phyloP scores from a whole-genome alignment of 202 grass and related monocot genomes.

The Brachypodium distachyon region DNA sequence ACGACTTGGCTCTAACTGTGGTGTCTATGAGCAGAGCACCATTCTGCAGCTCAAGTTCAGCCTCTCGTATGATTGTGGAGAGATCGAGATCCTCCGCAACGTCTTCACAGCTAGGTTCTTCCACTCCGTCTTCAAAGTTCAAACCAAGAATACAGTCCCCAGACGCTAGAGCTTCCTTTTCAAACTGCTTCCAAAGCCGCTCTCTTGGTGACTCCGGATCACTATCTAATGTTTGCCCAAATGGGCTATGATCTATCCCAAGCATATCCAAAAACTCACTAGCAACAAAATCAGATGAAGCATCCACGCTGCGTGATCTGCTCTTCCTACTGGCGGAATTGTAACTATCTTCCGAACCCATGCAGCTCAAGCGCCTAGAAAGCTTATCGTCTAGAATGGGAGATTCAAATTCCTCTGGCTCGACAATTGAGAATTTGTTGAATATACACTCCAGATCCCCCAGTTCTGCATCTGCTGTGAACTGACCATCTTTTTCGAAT shows the following conservation, averaged over 20 bases:
- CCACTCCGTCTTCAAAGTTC: conserved; percentile 34
- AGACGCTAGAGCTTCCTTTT: conserved; percentile 72
- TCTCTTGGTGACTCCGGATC: conserved; percentile 82
- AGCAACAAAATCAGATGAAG: conserved; percentile 59
- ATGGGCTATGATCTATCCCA: conserved; percentile 64
- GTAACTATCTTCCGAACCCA: conserved; percentile 23
- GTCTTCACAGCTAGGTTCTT: conserved; percentile 37
- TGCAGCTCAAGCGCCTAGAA: conserved; percentile 39
- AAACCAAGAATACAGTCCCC: conserved; percentile 60
- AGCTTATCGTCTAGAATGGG: conserved; percentile 34
- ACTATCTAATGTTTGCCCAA: conserved; percentile 52
- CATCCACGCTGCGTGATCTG: conserved; percentile 71
- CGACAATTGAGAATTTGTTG: conserved; percentile 35
- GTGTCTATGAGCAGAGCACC: conserved; percentile 21
- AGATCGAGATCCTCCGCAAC: conserved; percentile 52
- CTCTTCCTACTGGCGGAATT: conserved; percentile 36
- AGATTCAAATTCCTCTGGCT: conserved; percentile 49
- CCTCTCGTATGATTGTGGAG: conserved; percentile 55
- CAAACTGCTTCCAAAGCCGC: conserved; percentile 80
- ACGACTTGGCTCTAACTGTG: conserved; percentile 53
- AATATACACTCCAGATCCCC: conserved; percentile 54
- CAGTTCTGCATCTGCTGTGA: conserved; percentile 16
- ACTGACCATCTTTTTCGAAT: conserved; percentile 2
- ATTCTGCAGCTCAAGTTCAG: conserved; percentile 67
- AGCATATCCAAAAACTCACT: conserved; percentile 92